Base-by-base conservation (phyloP, 1,139 yeast genomes). In the Zhuliangozyma parablackwelliae region DNA sequence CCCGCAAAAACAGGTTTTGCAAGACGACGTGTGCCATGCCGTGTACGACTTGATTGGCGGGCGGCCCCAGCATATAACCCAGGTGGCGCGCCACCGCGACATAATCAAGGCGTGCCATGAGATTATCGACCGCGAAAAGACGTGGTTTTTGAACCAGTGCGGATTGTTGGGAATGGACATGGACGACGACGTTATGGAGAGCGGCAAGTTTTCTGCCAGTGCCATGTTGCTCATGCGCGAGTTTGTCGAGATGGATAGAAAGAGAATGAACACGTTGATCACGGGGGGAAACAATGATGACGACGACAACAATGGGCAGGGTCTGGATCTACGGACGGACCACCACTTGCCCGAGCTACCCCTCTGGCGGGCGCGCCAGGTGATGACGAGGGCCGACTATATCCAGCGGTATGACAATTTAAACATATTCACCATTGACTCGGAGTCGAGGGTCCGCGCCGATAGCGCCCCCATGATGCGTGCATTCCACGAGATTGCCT, bases 111-210 rank as follows among this genome's bases (percentile, higher is more conserved):
- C 90, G 0, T 80, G 87, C 44, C 84, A 83, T 48, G 73, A 70
- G 46, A 69, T 86, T 27, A 84, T 86, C 42, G 94, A 85, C 51
- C 66, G 84, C 12, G 95, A 86, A 48, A 84, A 84, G 54, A 83
- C 90, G 0, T 86, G 95, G 95, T 82, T 85, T 46, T 65, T 86
- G 41, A 86, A 85, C 51, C 89, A 85, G 49, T 85, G 95, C 60
- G 94, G 89, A 0, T 63, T 86, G 11, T 58, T 86, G 7, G 95
- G 95, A 2, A 71, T 70, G 48, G 78, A 69, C 21, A 85, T 86
- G 95, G 95, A 86, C 56, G 95, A 86, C 51, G 95, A 86, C 59
- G 95, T 86, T 6, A 83, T 85, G 85, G 94, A 84, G 45, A 73
- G 78, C 44, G 95, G 95, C 6, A 86, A 86, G 55, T 86, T 86